Conservation (phyloP, 2,329 filamentous ascomycete species). For the Ambrosiella xylebori region DNA sequence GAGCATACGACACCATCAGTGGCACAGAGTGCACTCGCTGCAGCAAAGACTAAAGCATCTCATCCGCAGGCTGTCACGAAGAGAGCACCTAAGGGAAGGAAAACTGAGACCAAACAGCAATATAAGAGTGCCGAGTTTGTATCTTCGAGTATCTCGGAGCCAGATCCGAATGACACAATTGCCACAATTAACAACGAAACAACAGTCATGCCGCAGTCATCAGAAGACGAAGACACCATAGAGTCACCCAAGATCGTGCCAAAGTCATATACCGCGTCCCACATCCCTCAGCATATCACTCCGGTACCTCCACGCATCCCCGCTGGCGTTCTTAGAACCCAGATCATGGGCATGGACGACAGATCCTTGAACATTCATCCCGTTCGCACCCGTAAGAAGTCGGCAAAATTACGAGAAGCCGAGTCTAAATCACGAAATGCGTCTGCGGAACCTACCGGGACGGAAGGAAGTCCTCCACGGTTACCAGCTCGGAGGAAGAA, state of each 20-base stretch:
- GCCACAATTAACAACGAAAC: not conserved
- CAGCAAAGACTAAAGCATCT: too few species aligned
- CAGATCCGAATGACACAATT: not conserved
- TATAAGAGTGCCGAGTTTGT: slow-evolving; percentile 1
- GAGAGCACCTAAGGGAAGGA: not conserved
- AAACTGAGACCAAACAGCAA: not conserved
- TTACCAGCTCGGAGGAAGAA: not conserved
- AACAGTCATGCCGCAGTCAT: not conserved
- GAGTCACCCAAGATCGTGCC: not conserved
- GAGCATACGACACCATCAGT: not conserved
- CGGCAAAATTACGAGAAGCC: not conserved
- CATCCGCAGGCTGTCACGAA: too few species aligned
- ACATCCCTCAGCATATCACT: not conserved
- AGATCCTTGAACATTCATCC: not conserved
- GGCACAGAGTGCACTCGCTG: not conserved
- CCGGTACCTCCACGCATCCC: slow-evolving; percentile 4
- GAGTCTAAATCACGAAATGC: not conserved
- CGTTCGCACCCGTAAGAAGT: not conserved
- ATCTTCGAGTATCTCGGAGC: slow-evolving; percentile 4
- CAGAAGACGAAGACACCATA: slow-evolving; percentile 2
- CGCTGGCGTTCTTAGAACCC: not conserved
- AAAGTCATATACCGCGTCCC: not conserved
- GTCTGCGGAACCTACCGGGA: not conserved
- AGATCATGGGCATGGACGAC: not conserved
- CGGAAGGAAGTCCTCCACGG: slow-evolving; percentile 2